phyloP scores from a whole-genome alignment of 176 grass and related monocot genomes.

The Calamus simplicifolius region DNA sequence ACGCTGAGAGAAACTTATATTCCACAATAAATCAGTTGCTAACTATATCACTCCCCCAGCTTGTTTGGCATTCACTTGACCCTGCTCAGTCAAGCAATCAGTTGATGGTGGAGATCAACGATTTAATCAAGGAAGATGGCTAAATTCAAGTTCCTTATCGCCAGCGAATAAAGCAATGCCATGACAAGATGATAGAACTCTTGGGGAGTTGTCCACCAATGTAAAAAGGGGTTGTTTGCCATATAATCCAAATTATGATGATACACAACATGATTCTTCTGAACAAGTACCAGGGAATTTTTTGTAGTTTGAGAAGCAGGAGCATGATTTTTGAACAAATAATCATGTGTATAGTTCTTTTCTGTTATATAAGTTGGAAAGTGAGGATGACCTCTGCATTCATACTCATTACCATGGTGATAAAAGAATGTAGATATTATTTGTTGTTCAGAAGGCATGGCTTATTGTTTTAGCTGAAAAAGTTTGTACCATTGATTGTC shows the following conservation, averaged over 20 bases:
- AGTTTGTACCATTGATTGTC: slow-evolving; percentile 8
- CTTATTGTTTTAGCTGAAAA: background rate
- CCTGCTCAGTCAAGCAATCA: background rate
- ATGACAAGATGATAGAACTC: too few relatives aligned
- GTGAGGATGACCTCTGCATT: background rate
- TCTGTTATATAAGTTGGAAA: slow-evolving; percentile 4
- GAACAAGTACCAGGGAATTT: slow-evolving; percentile 26
- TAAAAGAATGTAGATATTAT: slow-evolving; percentile 6
- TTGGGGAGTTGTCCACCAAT: background rate
- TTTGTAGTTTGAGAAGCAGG: slow-evolving; percentile 28
- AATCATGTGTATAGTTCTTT: slow-evolving; percentile 1
- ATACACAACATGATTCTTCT: slow-evolving; percentile 25
- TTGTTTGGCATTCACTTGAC: background rate
- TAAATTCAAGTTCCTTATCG: too few relatives aligned
- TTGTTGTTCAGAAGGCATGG: background rate
- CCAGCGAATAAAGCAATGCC: too few relatives aligned
- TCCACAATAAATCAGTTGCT: slow-evolving; percentile 7
- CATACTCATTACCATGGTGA: slow-evolving; percentile 1
- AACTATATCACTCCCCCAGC: background rate
- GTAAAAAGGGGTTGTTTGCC: background rate
- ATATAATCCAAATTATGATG: slow-evolving; percentile 23
- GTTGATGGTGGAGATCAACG: background rate
- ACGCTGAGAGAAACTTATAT: background rate
- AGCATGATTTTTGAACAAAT: slow-evolving; percentile 1
- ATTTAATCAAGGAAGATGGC: background rate